Evolutionary conservation across 2,329 filamentous ascomycete species (phyloP).

Genomic region (Neopestalotiopsis rosae): DNA sequence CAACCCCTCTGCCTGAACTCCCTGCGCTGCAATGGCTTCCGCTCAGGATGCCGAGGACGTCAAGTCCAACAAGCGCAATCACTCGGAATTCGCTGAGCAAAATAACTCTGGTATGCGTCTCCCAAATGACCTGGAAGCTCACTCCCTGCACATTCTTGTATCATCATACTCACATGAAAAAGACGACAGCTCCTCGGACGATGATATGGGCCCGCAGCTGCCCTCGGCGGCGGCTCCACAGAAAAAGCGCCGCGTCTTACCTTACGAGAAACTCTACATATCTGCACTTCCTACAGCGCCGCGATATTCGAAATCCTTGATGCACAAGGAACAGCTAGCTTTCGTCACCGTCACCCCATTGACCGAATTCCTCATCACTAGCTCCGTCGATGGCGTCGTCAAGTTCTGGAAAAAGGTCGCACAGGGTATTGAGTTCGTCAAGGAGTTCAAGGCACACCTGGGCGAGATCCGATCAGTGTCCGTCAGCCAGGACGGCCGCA

Average conservation of each 20-base stretch:
- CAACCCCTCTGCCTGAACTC: neutral
- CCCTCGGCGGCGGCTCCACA: constrained; percentile 80
- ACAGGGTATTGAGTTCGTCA: constrained; percentile 93
- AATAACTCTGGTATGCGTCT: constrained; percentile 28
- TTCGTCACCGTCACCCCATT: constrained; percentile 88
- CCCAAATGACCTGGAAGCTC: constrained; percentile 8
- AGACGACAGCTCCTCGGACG: constrained; percentile 70
- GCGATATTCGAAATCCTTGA: constrained; percentile 93
- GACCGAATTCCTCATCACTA: constrained; percentile 95
- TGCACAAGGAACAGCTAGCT: constrained; percentile 95
- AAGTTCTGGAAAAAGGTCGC: constrained; percentile 99
- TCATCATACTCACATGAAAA: constrained; percentile 1
- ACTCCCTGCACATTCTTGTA: neutral
- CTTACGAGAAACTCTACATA: constrained; percentile 94
- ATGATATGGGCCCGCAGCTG: constrained; percentile 92
- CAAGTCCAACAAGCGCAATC: constrained; percentile 36
- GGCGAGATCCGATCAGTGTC: constrained; percentile 85
- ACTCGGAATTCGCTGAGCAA: constrained; percentile 33
- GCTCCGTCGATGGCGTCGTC: constrained; percentile 91
- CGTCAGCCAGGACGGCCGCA: constrained; percentile 87
- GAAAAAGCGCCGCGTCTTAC: constrained; percentile 89
- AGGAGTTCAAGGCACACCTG: constrained; percentile 91
- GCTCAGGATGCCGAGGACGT: constrained; percentile 23
- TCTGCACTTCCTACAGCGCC: constrained; percentile 81
- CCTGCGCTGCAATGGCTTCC: constrained; percentile 29